Conservation (phyloP, 495 filamentous ascomycete species). For the Lasiosphaeria hispida region DNA sequence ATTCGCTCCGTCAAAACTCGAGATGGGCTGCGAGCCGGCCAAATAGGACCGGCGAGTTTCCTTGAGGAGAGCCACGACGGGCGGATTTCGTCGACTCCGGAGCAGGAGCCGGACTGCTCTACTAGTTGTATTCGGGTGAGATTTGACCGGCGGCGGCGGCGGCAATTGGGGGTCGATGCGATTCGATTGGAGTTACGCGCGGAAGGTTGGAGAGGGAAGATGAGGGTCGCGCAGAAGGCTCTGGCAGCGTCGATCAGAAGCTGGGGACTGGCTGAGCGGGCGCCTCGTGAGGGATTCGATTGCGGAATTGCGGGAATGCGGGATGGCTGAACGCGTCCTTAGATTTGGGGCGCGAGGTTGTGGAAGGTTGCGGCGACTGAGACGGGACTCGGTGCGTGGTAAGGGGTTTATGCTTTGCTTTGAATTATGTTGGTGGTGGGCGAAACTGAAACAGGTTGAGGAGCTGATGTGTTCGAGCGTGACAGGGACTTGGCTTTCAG, state of each 20-base stretch:
- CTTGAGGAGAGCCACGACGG: conserved; percentile 38
- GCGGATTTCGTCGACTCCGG: conserved; percentile 27
- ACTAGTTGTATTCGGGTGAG: not conserved
- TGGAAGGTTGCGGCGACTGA: not conserved
- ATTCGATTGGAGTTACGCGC: not conserved
- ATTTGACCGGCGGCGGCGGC: not conserved
- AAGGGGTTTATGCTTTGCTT: conserved; percentile 18
- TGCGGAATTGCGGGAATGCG: not conserved
- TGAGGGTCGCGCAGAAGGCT: conserved; percentile 2
- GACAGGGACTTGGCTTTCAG: conserved; percentile 28
- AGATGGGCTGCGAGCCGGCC: conserved; percentile 35
- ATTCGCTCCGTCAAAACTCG: conserved; percentile 34
- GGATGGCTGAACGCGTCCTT: conserved; percentile 4
- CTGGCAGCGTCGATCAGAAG: conserved; percentile 1
- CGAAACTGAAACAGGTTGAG: conserved; percentile 46
- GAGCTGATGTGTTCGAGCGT: conserved; percentile 39
- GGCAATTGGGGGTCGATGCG: not conserved
- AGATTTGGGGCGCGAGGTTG: not conserved
- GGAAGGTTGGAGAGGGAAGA: not conserved
- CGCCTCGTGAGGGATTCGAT: conserved; percentile 14
- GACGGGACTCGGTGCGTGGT: conserved; percentile 5
- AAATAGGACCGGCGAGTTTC: conserved; percentile 42
- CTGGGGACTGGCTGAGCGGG: conserved; percentile 12
- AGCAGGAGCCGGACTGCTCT: conserved; percentile 23
- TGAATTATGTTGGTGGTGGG: conserved; percentile 32